phyloP scores from a whole-genome alignment of 345 rosid species.

The Ceriops zippeliana region DNA sequence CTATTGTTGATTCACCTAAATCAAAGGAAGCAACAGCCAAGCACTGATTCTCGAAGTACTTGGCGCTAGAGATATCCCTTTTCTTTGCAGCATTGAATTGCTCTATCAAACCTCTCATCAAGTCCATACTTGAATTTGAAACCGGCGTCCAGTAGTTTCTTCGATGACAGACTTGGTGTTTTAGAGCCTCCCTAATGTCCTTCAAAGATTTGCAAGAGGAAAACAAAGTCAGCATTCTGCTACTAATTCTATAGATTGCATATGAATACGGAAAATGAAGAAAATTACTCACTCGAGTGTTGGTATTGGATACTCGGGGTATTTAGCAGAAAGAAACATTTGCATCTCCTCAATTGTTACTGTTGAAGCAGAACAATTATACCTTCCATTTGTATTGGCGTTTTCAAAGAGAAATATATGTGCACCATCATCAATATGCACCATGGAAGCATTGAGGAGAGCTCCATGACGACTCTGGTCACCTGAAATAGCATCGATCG shows the following conservation, averaged over 20 bases:
- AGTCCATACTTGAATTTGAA: conserved; percentile 32
- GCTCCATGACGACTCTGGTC: neutral
- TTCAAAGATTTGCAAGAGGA: conserved; percentile 2
- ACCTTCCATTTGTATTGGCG: conserved; percentile 37
- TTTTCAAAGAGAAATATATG: conserved; percentile 41
- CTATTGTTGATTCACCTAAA: too few relatives aligned
- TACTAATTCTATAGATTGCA: neutral
- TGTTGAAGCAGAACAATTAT: conserved; percentile 29
- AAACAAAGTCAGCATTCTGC: neutral
- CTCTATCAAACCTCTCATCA: conserved; percentile 34
- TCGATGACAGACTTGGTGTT: conserved; percentile 7
- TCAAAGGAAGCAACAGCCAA: too few relatives aligned
- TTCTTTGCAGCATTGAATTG: conserved; percentile 28
- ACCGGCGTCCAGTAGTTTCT: conserved; percentile 34
- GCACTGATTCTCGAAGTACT: too few relatives aligned
- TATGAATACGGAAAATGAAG: neutral
- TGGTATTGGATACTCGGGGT: conserved; percentile 28
- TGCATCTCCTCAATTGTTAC: conserved; percentile 23
- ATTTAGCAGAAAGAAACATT: conserved; percentile 27
- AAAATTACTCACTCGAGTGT: conserved; percentile 21
- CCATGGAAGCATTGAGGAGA: conserved; percentile 12
- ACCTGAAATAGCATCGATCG: conserved; percentile 1
- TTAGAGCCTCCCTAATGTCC: neutral
- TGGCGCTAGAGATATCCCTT: conserved; percentile 21
- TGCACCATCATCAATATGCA: conserved; percentile 42